A percentile compares a stretch with the other conserved stretches of the same genome.
Evolutionary conservation across 2,329 filamentous ascomycete species (phyloP).

Genomic region (Calonectria montana): DNA sequence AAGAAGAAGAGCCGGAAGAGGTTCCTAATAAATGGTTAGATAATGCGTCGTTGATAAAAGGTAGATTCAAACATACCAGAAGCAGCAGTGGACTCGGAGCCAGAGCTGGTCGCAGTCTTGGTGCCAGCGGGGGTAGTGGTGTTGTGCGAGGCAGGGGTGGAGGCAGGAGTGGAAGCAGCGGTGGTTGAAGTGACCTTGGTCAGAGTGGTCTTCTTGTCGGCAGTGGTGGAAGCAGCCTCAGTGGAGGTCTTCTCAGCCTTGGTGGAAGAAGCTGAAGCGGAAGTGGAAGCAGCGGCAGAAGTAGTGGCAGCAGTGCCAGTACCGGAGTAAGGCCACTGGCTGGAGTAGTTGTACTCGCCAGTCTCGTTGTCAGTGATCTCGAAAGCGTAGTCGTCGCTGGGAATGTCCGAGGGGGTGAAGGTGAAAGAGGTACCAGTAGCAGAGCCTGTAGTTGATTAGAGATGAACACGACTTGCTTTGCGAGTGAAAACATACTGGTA

Average conservation of each 20-base stretch:
- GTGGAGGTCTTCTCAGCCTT: slow-evolving; percentile 17
- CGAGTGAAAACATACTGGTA: slow-evolving; percentile 42
- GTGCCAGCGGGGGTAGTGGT: slow-evolving; percentile 25
- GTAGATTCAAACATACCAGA: slow-evolving; percentile 11
- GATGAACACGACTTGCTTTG: too few species aligned
- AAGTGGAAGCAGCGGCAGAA: slow-evolving; percentile 24
- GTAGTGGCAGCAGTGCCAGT: slow-evolving; percentile 27
- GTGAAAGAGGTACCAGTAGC: slow-evolving; percentile 41
- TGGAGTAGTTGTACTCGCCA: slow-evolving; percentile 47
- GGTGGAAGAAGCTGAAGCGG: slow-evolving; percentile 23
- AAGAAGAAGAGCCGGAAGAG: slow-evolving; percentile 16
- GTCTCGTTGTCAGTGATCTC: slow-evolving; percentile 46
- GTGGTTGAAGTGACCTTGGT: slow-evolving; percentile 32
- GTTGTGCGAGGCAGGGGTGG: slow-evolving; percentile 31
- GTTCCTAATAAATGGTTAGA: slow-evolving; percentile 15
- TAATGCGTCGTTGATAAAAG: fast-evolving
- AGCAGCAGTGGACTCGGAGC: slow-evolving; percentile 2
- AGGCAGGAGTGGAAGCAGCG: slow-evolving; percentile 25
- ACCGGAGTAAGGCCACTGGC: slow-evolving; percentile 45
- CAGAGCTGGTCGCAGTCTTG: slow-evolving; percentile 28
- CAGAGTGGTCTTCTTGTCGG: slow-evolving; percentile 32
- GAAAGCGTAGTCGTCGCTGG: slow-evolving; percentile 49
- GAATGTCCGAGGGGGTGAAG: slow-evolving; percentile 42
- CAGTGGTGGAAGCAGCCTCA: slow-evolving; percentile 6
- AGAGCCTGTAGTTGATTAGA: slow-evolving; percentile 21